These are phyloP conservation scores for Pichia sp. DNA, from an alignment of 1,139 yeast genomes.

Conservation along the genomic window DNA sequence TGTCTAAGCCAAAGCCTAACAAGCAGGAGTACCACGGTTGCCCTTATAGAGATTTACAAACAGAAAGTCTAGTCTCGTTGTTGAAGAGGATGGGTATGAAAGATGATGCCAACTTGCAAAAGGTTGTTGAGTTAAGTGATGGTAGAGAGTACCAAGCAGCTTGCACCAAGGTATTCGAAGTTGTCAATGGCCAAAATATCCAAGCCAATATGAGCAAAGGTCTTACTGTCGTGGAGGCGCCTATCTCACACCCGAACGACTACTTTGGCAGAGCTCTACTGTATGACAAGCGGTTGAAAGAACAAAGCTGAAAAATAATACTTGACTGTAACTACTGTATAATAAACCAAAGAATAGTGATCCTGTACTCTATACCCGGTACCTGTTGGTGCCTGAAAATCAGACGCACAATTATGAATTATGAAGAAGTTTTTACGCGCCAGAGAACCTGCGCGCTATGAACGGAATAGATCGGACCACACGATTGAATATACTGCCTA, in stretches of 20 bases:
- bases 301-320: too few species aligned
- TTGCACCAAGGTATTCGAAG: slow-evolving; percentile 83
- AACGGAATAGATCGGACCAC: too few species aligned
- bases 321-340: too few species aligned
- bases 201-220: slow-evolving; percentile 38
- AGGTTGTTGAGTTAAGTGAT: slow-evolving; percentile 58
- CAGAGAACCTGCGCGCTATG: too few species aligned
- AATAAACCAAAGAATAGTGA: too few species aligned
- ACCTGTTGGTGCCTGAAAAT: too few species aligned
- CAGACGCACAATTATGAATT: too few species aligned
- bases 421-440: too few species aligned
- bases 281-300: slow-evolving; percentile 18
- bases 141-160: slow-evolving; percentile 74
- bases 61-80: slow-evolving; percentile 51
- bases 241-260: slow-evolving; percentile 79
- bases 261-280: slow-evolving; percentile 73
- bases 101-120: slow-evolving; percentile 54
- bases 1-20: slow-evolving; percentile 65
- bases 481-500: too few species aligned
- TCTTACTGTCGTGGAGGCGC: slow-evolving; percentile 33
- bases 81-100: slow-evolving; percentile 61
- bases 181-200: slow-evolving; percentile 46
- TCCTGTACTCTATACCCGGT: too few species aligned
- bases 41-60: slow-evolving; percentile 72
- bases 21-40: slow-evolving; percentile 79